Base-by-base conservation (phyloP, 208 protist species). In the Leishmania aethiopica region DNA sequence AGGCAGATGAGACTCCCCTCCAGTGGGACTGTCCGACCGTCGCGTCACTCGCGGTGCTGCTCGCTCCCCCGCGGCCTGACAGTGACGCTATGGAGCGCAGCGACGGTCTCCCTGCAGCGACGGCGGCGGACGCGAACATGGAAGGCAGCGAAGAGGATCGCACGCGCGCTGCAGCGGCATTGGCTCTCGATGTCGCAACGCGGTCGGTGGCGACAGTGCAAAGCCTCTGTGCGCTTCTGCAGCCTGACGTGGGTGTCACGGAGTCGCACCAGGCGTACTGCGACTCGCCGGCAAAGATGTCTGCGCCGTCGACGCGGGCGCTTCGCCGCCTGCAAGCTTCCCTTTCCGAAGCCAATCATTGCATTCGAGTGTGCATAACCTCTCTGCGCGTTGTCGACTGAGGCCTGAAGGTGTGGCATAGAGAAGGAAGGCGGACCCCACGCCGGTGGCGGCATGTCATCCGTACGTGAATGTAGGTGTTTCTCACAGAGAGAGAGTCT, bases 321-420 rank as follows among this genome's bases (percentile, higher is more conserved):
- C 74, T 86, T 28, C 77, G 83, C 55, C 83, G 78, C 73, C 83
- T 86, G 47, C 83, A 82, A 45, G 73, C 72, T 3, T 86, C 83
- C 35, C 73, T 86, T 37, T 42, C 42, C 0, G 83, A 86, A 45
- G 42, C 74, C 19, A 73, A 86, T 40, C 78, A 77, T 25, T 51
- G 72, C 11, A 72, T 72, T 25, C 76, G 71, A 37, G 42, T 77
- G 45, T 59, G 64, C 40, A 55, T 82, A 60, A 59, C 83, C 22
- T 82, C 78, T 5, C 51, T 86, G 32, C 83, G 67, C 22, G 19
- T 70, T 53, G 67, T 22, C 35, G 73, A 78, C 47, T 83, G 17
- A 78, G 10, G 57, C 3, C 49, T 62, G 51, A 62, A 60, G 32
- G 42, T 37, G 42, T 74, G 40, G 32, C 40, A 55, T 28, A 53